phyloP scores from a whole-genome alignment of 1,139 yeast species.

The Geotrichum carabidarum region DNA sequence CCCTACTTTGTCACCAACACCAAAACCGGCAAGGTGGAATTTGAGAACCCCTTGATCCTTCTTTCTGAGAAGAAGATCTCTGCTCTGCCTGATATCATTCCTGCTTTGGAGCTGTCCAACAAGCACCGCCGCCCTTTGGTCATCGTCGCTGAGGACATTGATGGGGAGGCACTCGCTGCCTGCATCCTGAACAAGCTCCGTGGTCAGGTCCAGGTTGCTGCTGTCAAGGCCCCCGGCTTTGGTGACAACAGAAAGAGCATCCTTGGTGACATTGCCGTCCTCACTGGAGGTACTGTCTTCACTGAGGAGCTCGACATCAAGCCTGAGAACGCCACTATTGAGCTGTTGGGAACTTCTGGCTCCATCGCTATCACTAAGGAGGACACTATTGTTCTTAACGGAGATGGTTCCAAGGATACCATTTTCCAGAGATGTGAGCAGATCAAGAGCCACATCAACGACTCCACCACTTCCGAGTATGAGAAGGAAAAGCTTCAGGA shows the following conservation, averaged over 20 bases:
- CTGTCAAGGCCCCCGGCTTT: constrained; percentile 98
- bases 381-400: constrained; percentile 92
- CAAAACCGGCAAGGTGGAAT: constrained; percentile 94
- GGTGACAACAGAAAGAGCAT: constrained; percentile 99
- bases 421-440: constrained; percentile 92
- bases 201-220: constrained; percentile 98
- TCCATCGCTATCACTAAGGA: constrained; percentile 93
- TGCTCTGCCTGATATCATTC: constrained; percentile 85
- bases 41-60: constrained; percentile 87
- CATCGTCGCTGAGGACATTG: constrained; percentile 94
- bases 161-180: constrained; percentile 98
- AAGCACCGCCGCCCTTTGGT: constrained; percentile 92
- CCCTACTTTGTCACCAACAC: constrained; percentile 97
- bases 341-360: constrained; percentile 88
- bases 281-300: constrained; percentile 97
- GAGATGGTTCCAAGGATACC: constrained; percentile 87
- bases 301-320: constrained; percentile 96
- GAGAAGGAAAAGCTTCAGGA: constrained; percentile 97
- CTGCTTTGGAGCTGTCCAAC: constrained; percentile 91
- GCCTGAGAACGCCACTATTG: constrained; percentile 93
- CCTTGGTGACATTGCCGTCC: constrained; percentile 92
- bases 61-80: constrained; percentile 93
- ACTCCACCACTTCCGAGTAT: constrained; percentile 77
- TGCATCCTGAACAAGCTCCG: constrained; percentile 96
- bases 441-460: constrained; percentile 76